These are phyloP conservation scores for Colletotrichum eleusines DNA, from an alignment of 2,329 filamentous ascomycete genomes.

Conservation along the genomic window DNA sequence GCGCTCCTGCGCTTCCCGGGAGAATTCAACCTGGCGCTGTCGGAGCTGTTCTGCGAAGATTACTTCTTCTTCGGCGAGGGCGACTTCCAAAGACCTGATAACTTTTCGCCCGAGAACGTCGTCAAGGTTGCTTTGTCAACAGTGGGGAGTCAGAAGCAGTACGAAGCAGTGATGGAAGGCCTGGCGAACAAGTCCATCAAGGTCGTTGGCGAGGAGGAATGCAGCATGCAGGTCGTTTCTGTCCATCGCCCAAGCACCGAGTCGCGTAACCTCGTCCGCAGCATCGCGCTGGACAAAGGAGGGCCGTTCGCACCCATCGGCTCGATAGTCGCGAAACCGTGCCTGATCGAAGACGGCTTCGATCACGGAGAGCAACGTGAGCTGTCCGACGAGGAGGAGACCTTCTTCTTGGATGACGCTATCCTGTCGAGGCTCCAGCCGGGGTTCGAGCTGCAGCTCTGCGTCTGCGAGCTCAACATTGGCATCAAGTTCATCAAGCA, in stretches of 20 bases:
- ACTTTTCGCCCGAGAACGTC: slow-evolving; percentile 56
- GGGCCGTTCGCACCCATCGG: slow-evolving; percentile 59
- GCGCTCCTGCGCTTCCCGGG: slow-evolving; percentile 74
- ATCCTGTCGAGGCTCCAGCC: slow-evolving; percentile 64
- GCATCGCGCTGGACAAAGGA: slow-evolving; percentile 47
- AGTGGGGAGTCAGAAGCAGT: slow-evolving; percentile 43
- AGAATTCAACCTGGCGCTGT: slow-evolving; percentile 82
- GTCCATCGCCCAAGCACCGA: slow-evolving; percentile 61
- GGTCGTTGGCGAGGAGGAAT: slow-evolving; percentile 61
- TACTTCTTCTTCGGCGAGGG: slow-evolving; percentile 41
- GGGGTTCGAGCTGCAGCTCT: slow-evolving; percentile 73
- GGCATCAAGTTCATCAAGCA: slow-evolving; percentile 75
- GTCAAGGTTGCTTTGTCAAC: slow-evolving; percentile 60
- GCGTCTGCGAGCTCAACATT: slow-evolving; percentile 69
- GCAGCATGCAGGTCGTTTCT: slow-evolving; percentile 70
- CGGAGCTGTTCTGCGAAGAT: slow-evolving; percentile 70
- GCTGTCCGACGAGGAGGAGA: slow-evolving; percentile 42
- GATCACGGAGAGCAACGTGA: slow-evolving; percentile 48
- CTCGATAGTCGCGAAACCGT: slow-evolving; percentile 56
- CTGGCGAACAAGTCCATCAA: slow-evolving; percentile 50
- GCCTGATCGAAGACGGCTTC: slow-evolving; percentile 62
- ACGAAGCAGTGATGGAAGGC: background rate
- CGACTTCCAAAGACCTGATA: slow-evolving; percentile 51
- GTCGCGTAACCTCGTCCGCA: slow-evolving; percentile 57
- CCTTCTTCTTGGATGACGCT: slow-evolving; percentile 77